Evolutionary conservation across 2,329 filamentous ascomycete genomes (phyloP).

Genomic region (Beauveria sp.): DNA sequence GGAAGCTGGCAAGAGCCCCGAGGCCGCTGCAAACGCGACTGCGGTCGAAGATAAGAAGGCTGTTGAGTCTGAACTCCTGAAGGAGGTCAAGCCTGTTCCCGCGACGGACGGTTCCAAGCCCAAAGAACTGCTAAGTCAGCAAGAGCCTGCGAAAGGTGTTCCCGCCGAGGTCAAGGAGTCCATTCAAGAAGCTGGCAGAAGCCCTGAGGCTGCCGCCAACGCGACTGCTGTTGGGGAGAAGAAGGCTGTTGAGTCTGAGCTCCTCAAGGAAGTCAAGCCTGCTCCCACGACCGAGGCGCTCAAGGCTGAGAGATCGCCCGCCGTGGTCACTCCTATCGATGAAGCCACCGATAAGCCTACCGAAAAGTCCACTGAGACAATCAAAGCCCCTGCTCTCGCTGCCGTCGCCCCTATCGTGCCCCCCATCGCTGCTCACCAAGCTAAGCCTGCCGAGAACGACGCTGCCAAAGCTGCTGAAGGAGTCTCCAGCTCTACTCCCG

Average conservation of each 20-base stretch:
- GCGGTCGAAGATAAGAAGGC: slow-evolving; percentile 69
- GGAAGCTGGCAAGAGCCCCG: slow-evolving; percentile 54
- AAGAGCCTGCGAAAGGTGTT: slow-evolving; percentile 41
- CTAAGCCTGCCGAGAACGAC: neutral
- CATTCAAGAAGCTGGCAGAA: slow-evolving; percentile 47
- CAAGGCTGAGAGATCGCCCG: slow-evolving; percentile 12
- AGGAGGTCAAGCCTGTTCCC: slow-evolving; percentile 46
- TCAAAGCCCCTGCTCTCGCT: slow-evolving; percentile 14
- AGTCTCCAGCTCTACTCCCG: slow-evolving; percentile 11
- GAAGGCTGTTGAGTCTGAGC: slow-evolving; percentile 64
- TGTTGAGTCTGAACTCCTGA: slow-evolving; percentile 66
- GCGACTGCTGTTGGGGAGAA: slow-evolving; percentile 66
- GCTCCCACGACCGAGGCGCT: slow-evolving; percentile 22
- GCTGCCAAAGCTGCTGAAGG: slow-evolving; percentile 12
- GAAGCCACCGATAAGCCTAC: neutral
- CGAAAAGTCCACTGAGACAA: slow-evolving; percentile 4
- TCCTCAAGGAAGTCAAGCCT: slow-evolving; percentile 55
- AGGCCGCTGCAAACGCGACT: slow-evolving; percentile 61
- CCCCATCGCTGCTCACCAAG: slow-evolving; percentile 7
- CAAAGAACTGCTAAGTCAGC: slow-evolving; percentile 16
- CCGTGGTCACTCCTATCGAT: slow-evolving; percentile 9
- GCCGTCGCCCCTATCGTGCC: slow-evolving; percentile 14
- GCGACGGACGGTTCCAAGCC: slow-evolving; percentile 16
- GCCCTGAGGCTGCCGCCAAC: slow-evolving; percentile 65
- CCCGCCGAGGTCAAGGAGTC: slow-evolving; percentile 51